These are phyloP conservation scores for Dendrocalamus sinicus DNA, from an alignment of 176 grass and related monocot species.

Conservation along the genomic window DNA sequence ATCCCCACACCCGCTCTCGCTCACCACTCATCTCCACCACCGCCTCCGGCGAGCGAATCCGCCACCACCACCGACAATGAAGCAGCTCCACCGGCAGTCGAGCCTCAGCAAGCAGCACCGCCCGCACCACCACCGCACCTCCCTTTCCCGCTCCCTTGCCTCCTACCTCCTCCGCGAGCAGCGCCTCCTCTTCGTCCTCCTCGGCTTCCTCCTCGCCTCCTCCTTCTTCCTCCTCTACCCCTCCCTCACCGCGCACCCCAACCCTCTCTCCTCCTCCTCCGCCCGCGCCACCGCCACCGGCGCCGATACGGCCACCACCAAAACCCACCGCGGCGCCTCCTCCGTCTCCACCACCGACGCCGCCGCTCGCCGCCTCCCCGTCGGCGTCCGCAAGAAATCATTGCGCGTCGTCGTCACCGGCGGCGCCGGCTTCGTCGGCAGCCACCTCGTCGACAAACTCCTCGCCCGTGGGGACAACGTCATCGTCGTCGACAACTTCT, in stretches of 20 bases:
- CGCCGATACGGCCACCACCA: not conserved
- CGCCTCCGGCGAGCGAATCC: slow-evolving; percentile 41
- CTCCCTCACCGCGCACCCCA: slow-evolving; percentile 22
- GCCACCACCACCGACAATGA: slow-evolving; percentile 50
- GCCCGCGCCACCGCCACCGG: not conserved
- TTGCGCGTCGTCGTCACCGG: slow-evolving; percentile 83
- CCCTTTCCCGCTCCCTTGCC: slow-evolving; percentile 49
- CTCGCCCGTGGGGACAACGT: slow-evolving; percentile 84
- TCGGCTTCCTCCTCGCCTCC: slow-evolving; percentile 84
- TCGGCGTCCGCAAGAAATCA: slow-evolving; percentile 59
- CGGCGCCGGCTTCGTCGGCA: slow-evolving; percentile 86
- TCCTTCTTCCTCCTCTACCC: slow-evolving; percentile 78
- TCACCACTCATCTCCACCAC: slow-evolving; percentile 27
- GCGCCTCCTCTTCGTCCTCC: slow-evolving; percentile 90
- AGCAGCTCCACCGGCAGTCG: slow-evolving; percentile 76
- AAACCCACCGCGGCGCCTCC: not conserved
- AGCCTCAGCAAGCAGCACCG: slow-evolving; percentile 67
- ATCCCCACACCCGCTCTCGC: not conserved
- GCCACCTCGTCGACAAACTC: slow-evolving; percentile 86
- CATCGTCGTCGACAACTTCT: slow-evolving; percentile 97
- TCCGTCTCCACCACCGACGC: not conserved
- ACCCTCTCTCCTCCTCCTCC: slow-evolving; percentile 15
- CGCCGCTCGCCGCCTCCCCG: slow-evolving; percentile 64
- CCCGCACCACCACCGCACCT: slow-evolving; percentile 49
- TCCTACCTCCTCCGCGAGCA: slow-evolving; percentile 88